Conservation (phyloP, 2,329 filamentous ascomycete species). For the Talaromyces rugulosus region DNA sequence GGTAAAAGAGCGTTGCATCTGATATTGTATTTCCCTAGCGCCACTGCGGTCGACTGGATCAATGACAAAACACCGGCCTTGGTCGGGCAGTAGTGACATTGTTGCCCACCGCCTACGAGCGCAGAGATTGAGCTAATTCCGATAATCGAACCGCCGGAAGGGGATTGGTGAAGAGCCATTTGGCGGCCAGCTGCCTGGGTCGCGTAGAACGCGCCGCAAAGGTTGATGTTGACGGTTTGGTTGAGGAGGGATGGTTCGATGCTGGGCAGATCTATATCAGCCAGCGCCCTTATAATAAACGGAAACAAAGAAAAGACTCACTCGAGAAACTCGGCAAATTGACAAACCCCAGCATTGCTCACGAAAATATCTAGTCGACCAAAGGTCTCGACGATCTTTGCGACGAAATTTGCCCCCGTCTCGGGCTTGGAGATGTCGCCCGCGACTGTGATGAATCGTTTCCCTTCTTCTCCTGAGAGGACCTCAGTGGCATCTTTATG, state of each 20-base stretch:
- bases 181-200: conserved; percentile 80
- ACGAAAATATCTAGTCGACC: conserved; percentile 71
- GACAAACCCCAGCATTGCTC: conserved; percentile 82
- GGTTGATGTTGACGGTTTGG: conserved; percentile 71
- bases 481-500: conserved; percentile 37
- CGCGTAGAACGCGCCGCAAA: conserved; percentile 83
- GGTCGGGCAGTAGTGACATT: conserved; percentile 84
- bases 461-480: background rate
- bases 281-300: no score
- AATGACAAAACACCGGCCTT: conserved; percentile 77
- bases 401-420: conserved; percentile 66
- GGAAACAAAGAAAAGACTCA: conserved; percentile 28
- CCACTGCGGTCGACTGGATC: conserved; percentile 79
- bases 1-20: conserved; percentile 80
- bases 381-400: conserved; percentile 54
- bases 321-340: conserved; percentile 82
- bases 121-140: conserved; percentile 39
- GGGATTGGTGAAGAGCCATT: conserved; percentile 69
- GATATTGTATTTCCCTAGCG: conserved; percentile 70
- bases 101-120: conserved; percentile 63
- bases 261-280: conserved; percentile 28
- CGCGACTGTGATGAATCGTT: conserved; percentile 41
- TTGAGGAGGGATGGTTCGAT: conserved; percentile 67
- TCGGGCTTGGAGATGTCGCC: conserved; percentile 75
- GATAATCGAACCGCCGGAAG: conserved; percentile 71